Evolutionary conservation across 176 grass and related monocot genomes (phyloP).

Genomic region (Hyparrhenia diplandra): DNA sequence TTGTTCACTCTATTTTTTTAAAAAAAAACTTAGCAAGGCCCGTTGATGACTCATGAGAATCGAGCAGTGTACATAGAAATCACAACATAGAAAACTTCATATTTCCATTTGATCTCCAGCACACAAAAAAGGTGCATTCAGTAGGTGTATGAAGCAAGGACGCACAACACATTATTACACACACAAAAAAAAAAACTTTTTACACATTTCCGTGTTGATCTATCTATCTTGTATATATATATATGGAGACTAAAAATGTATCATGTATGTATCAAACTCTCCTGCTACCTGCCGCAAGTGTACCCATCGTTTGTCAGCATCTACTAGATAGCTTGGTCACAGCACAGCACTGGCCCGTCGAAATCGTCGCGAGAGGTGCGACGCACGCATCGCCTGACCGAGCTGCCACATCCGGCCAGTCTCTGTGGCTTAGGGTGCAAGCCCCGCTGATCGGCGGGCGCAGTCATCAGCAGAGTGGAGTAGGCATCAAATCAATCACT

Average conservation of each 20-base stretch:
- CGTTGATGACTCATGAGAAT: no score
- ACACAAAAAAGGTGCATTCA: neutral
- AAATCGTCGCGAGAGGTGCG: constrained; percentile 16
- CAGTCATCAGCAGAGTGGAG: neutral
- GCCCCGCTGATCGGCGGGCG: constrained; percentile 7
- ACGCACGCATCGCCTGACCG: no score
- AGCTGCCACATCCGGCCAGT: neutral
- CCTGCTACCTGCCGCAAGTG: neutral
- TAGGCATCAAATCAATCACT: constrained; percentile 25
- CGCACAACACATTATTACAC: neutral
- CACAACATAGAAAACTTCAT: neutral
- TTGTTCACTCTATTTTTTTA: no score
- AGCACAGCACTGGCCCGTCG: constrained; percentile 9
- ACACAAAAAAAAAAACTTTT: neutral
- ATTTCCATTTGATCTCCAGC: neutral
- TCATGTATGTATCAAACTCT: neutral
- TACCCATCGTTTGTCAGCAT: constrained; percentile 16
- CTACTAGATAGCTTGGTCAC: constrained; percentile 24
- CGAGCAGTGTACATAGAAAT: neutral
- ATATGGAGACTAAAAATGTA: neutral
- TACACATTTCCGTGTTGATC: neutral
- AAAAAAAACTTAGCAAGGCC: no score
- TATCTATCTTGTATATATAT: neutral
- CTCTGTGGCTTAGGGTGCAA: constrained; percentile 29
- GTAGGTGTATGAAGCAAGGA: no score